Evolutionary conservation across 192 early-diverging fungal species (phyloP), one percentile per base, ranked within the genome.

Genomic region (Backusella circina): DNA sequence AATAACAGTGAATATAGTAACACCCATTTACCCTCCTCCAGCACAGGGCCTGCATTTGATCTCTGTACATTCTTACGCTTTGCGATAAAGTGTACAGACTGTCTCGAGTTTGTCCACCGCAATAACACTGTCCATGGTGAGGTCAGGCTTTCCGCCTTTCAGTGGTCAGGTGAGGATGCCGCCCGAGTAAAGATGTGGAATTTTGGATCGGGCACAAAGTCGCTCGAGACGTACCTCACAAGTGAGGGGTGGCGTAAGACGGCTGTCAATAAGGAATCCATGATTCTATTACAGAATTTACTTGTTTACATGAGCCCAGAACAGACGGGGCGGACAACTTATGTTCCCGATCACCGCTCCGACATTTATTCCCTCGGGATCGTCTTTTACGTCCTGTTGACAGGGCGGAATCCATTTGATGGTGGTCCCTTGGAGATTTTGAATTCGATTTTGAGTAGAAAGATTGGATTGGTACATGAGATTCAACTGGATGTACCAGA

Each of bases 311-410:
- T 80, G 51, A 77, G 74, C 32, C 75, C 75, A 15, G 79, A 80
- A 39, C 79, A 80, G 69, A 80, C 79, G 9, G 79, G 79, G 30
- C 75, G 79, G 39, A 80, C 79, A 4, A 73, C 57, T 64, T 76
- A 80, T 65, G 54, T 68, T 39, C 79, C 79, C 57, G 79, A 80
- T 65, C 79, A 80, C 51, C 65, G 79, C 21, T 69, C 75, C 9
- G 79, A 80, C 26, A 72, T 80, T 6, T 80, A 80, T n/a, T 80
- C 79, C 12, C 51, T 80, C 3, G 79, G 79, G 23, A 67, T 80
- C 36, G 74, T 80, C 23, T 76, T 80, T 33, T 80, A 77, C 65
- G 71, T 76, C 13, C 33, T 80, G 7, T 23, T 80, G 16, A 64
- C 79, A 3, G 65, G 71, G n/a, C 54, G 54, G 65, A 47, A 70